These are phyloP conservation scores for Huntiella abstrusa DNA, from an alignment of 2,329 filamentous ascomycete genomes.

Conservation along the genomic window DNA sequence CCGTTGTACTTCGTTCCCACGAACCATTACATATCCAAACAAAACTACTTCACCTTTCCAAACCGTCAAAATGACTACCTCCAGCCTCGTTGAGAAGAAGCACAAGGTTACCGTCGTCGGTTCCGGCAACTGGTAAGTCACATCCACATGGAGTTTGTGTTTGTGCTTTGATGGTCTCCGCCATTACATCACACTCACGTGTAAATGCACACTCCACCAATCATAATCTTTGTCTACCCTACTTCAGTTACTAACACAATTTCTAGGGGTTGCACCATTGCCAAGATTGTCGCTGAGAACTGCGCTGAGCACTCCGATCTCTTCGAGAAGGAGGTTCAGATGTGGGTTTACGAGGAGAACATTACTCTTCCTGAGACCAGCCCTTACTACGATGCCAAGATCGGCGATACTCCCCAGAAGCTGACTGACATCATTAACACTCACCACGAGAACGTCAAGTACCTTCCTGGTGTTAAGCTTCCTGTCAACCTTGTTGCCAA, in stretches of 20 bases:
- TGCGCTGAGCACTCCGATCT: constrained; percentile 56
- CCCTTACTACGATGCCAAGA: constrained; percentile 47
- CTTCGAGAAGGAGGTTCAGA: constrained; percentile 80
- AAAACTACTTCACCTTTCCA: background rate
- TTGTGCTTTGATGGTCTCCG: background rate
- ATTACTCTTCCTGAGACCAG: constrained; percentile 55
- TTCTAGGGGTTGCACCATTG: constrained; percentile 78
- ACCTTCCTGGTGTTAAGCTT: constrained; percentile 73
- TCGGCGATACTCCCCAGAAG: constrained; percentile 55
- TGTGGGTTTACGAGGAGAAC: constrained; percentile 98
- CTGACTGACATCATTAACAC: constrained; percentile 82
- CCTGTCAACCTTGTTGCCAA: constrained; percentile 73
- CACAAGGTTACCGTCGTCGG: constrained; percentile 90
- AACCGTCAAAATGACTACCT: constrained; percentile 16
- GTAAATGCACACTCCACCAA: background rate
- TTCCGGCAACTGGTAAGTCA: constrained; percentile 76
- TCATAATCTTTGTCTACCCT: background rate
- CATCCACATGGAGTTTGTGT: background rate
- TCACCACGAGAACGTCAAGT: constrained; percentile 92
- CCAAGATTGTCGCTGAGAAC: constrained; percentile 93
- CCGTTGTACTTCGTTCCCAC: background rate
- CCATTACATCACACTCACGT: background rate
- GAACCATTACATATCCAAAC: background rate
- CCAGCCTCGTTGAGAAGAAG: constrained; percentile 42
- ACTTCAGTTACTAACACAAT: constrained; percentile 6